Base-by-base conservation (phyloP, 1,139 yeast species). In the Yamadazyma diospyri region DNA sequence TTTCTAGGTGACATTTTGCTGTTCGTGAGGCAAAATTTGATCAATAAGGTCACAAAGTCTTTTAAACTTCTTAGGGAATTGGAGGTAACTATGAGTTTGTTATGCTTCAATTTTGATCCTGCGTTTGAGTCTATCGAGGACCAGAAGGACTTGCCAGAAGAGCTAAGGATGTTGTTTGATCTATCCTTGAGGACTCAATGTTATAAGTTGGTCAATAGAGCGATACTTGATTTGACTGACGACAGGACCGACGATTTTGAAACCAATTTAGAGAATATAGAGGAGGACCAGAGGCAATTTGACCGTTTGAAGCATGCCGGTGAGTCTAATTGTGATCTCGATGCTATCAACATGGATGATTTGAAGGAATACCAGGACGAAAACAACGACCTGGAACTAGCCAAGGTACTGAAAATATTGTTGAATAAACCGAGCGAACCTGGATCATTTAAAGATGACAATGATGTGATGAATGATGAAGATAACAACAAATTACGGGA, bases 71-170 rank as follows among this genome's bases (percentile, higher is more conserved):
- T 81, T 55, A 72, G 75, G 39, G 86, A 81, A 43, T 59, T 82
- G 40, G 89, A 82, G 48, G 59, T 78, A 22, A 76, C 86, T 7
- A 81, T 82, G 86, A 79, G 87, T 34, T 61, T 78, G 33, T 59
- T 82, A 20, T 78, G 84, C 45, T 77, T 78, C 43, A 61, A 55
- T 32, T 67, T 68, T 43, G 72, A 67, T 38, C 60, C 69, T n/a
- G 36, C 43, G 3, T 37, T 53, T 5, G 53, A 52, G 17, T 51
- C 59, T 15, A 49, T 61, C 4, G 60, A 57, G 22, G 64, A 62
- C 14, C 69, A 64, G 42, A 54, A 56, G 28, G 72, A 64, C 38
- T 50, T 81, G 24, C 88, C 88, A 0, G 61, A 61, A 17, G 76
- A 71, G 40, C 55, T 81, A 41, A 58, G 69, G 27, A 56, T 60